A percentile compares a stretch with the other conserved stretches of the same genome.
Conservation (phyloP, 164 flowering plant species). For the Annona cherimola region DNA sequence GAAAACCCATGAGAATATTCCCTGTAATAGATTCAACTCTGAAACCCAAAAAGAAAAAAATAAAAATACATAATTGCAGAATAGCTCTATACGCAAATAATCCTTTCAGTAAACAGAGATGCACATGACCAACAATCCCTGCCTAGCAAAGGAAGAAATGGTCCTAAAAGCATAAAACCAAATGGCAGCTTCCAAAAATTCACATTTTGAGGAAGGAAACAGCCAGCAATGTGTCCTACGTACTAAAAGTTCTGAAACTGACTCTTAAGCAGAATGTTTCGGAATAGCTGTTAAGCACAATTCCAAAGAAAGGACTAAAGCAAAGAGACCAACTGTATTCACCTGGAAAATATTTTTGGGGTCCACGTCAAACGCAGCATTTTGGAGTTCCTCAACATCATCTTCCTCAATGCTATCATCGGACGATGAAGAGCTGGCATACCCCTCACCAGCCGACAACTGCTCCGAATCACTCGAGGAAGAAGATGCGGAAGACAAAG, state of each 20-base stretch:
- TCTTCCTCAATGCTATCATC: conserved; percentile 27
- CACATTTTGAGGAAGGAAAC: background rate
- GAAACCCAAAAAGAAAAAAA: too few relatives aligned
- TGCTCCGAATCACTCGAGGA: conserved; percentile 4
- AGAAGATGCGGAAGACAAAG: background rate
- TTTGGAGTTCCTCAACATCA: conserved; percentile 27
- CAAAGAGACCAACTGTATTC: background rate
- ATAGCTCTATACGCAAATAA: background rate
- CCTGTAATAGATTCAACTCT: background rate
- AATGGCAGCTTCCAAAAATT: background rate
- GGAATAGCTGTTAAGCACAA: background rate
- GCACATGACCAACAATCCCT: too few relatives aligned
- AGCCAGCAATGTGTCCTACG: background rate
- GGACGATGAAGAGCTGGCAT: conserved; percentile 11
- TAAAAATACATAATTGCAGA: too few relatives aligned
- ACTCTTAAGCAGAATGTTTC: background rate
- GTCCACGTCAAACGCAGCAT: conserved; percentile 21
- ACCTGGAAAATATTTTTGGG: background rate
- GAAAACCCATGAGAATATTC: too few relatives aligned
- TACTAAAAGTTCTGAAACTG: background rate
- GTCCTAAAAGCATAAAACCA: background rate
- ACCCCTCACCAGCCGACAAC: background rate
- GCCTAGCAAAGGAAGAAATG: background rate
- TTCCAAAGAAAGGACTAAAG: background rate
- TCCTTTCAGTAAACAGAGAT: background rate